Evolutionary conservation across 805 yeast genomes (phyloP).

Genomic region (Scheffersomyces stipitis): DNA sequence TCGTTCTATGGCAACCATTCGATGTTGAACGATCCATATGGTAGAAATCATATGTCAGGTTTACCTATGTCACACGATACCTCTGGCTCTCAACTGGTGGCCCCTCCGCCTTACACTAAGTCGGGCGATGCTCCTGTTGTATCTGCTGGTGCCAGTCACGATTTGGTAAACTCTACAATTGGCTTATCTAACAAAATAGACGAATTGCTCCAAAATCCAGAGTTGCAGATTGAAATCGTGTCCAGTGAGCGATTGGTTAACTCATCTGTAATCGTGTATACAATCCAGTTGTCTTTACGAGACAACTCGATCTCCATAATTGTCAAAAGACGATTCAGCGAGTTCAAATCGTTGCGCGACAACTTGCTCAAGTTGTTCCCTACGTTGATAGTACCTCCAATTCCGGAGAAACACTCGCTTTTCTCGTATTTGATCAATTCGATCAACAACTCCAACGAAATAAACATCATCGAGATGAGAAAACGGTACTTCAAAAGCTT

Average conservation of each 20-base stretch:
- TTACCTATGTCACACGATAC: background rate
- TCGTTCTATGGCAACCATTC: slow-evolving; percentile 39
- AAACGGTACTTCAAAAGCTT: slow-evolving; percentile 46
- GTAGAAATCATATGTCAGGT: slow-evolving; percentile 10
- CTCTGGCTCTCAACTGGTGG: background rate
- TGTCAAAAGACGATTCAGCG: slow-evolving; percentile 43
- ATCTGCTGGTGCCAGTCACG: slow-evolving; percentile 10
- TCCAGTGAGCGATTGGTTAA: slow-evolving; percentile 36
- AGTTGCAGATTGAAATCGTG: slow-evolving; percentile 28
- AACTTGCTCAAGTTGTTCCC: slow-evolving; percentile 38
- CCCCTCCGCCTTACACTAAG: background rate
- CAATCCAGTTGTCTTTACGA: slow-evolving; percentile 26
- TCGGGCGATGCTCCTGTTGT: slow-evolving; percentile 2
- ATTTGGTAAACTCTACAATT: slow-evolving; percentile 28
- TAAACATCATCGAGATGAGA: slow-evolving; percentile 46
- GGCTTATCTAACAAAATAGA: slow-evolving; percentile 31
- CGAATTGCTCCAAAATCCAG: slow-evolving; percentile 26
- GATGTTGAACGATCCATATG: slow-evolving; percentile 27
- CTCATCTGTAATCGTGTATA: slow-evolving; percentile 38
- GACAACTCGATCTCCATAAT: slow-evolving; percentile 18
- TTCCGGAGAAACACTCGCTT: slow-evolving; percentile 49
- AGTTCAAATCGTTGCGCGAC: slow-evolving; percentile 44
- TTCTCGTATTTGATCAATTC: slow-evolving; percentile 42
- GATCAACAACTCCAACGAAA: slow-evolving; percentile 36
- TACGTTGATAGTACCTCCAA: slow-evolving; percentile 41